Evolutionary conservation across 1,284 basidiomycete species (phyloP).

Genomic region (Melampsora larici-populina): DNA sequence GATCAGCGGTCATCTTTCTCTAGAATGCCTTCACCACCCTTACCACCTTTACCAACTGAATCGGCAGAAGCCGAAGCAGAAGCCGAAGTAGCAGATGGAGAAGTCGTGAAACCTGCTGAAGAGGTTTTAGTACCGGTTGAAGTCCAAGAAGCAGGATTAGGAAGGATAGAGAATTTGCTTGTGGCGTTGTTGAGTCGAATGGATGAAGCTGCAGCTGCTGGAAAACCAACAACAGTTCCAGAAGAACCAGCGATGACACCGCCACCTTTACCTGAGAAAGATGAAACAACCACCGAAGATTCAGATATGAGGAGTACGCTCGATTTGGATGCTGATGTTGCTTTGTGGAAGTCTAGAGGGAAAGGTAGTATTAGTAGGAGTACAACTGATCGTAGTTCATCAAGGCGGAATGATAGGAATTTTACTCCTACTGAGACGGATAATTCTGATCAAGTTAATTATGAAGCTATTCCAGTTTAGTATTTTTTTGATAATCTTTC

Average conservation of each 20-base stretch:
- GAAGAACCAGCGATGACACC: slow-evolving; percentile 17
- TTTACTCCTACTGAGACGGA: slow-evolving; percentile 38
- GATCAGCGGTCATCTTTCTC: slow-evolving; percentile 4
- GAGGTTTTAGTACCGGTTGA: slow-evolving; percentile 22
- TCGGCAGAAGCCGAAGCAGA: not conserved
- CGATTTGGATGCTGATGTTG: slow-evolving; percentile 42
- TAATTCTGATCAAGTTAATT: slow-evolving; percentile 13
- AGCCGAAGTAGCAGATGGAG: not conserved
- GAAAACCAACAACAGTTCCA: slow-evolving; percentile 14
- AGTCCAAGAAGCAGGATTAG: slow-evolving; percentile 41
- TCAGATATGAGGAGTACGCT: slow-evolving; percentile 13
- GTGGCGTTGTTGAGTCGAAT: slow-evolving; percentile 39
- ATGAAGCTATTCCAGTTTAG: slow-evolving; percentile 37
- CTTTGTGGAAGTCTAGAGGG: slow-evolving; percentile 37
- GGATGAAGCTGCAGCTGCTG: slow-evolving; percentile 25
- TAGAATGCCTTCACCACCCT: slow-evolving; percentile 24
- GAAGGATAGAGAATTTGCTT: slow-evolving; percentile 41
- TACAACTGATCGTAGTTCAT: not conserved
- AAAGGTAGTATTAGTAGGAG: slow-evolving; percentile 8
- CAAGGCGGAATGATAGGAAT: not conserved
- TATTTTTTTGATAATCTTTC: not conserved
- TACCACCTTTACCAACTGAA: slow-evolving; percentile 21
- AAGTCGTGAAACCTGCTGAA: not conserved
- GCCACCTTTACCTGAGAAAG: slow-evolving; percentile 27
- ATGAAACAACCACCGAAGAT: not conserved